phyloP scores from a whole-genome alignment of 352 stramenopile genomes.

The Saprolegnia diclina region DNA sequence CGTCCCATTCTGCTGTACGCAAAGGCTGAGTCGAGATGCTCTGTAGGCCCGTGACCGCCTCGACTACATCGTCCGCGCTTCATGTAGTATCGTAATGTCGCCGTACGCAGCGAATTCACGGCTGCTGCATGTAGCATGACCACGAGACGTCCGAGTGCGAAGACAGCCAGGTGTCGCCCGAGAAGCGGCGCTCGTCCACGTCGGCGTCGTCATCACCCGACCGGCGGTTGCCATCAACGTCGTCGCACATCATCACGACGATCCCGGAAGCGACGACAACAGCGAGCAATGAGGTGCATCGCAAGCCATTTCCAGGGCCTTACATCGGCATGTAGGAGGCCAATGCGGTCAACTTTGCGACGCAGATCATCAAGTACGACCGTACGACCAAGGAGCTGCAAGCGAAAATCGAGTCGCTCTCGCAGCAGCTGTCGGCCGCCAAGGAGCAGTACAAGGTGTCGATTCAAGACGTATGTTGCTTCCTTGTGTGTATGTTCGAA shows the following conservation, averaged over 20 bases:
- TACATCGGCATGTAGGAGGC: no score
- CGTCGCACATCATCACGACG: background rate
- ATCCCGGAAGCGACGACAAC: background rate
- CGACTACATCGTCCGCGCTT: background rate
- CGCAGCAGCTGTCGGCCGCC: background rate
- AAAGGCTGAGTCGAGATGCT: background rate
- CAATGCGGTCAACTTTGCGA: background rate
- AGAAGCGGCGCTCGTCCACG: no score
- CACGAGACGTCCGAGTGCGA: background rate
- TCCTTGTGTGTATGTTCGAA: no score
- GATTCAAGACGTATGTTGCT: no score
- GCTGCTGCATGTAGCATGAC: background rate
- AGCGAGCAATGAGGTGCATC: background rate
- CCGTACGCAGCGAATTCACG: background rate
- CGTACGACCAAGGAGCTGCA: conserved; percentile 12
- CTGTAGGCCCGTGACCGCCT: conserved; percentile 1
- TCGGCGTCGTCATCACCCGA: no score
- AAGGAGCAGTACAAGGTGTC: background rate
- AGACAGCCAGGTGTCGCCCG: background rate
- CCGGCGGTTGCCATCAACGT: background rate
- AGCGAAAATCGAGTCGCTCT: background rate
- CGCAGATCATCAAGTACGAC: conserved; percentile 18
- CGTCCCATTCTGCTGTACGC: background rate
- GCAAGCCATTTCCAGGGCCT: no score
- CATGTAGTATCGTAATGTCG: no score